Evolutionary conservation across 805 yeast species (phyloP).

Genomic region (Candida tibetensis): DNA sequence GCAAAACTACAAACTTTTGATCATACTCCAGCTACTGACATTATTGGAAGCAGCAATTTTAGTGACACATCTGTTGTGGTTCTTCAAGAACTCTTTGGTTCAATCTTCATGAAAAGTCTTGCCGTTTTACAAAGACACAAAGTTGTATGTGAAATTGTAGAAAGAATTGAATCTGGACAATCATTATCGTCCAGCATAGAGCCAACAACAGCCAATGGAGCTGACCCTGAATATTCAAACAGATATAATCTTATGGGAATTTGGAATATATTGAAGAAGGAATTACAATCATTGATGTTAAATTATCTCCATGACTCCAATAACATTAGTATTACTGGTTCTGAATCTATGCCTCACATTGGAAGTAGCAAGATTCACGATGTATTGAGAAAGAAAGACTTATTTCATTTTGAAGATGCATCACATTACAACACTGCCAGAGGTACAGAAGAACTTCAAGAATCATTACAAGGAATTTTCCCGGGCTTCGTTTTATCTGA

Average conservation of each 20-base stretch:
- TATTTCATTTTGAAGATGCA: constrained; percentile 35
- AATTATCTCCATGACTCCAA: constrained; percentile 31
- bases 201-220: background rate
- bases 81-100: constrained; percentile 67
- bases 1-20: constrained; percentile 32
- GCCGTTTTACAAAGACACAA: constrained; percentile 69
- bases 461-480: constrained; percentile 56
- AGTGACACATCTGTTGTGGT: constrained; percentile 53
- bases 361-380: constrained; percentile 18
- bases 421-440: constrained; percentile 18
- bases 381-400: constrained; percentile 20
- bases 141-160: constrained; percentile 57
- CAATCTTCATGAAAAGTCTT: constrained; percentile 61
- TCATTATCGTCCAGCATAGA: constrained; percentile 2
- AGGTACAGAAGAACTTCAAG: constrained; percentile 28
- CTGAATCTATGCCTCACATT: constrained; percentile 1
- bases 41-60: constrained; percentile 25
- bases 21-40: constrained; percentile 16
- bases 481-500: constrained; percentile 56
- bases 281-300: constrained; percentile 28
- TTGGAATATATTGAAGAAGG: constrained; percentile 34
- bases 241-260: constrained; percentile 19
- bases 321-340: background rate
- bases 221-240: constrained; percentile 1
- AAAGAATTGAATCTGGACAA: constrained; percentile 24